Base-by-base conservation (phyloP, 108 stramenopile species). In the Nannochloropsis salina region DNA sequence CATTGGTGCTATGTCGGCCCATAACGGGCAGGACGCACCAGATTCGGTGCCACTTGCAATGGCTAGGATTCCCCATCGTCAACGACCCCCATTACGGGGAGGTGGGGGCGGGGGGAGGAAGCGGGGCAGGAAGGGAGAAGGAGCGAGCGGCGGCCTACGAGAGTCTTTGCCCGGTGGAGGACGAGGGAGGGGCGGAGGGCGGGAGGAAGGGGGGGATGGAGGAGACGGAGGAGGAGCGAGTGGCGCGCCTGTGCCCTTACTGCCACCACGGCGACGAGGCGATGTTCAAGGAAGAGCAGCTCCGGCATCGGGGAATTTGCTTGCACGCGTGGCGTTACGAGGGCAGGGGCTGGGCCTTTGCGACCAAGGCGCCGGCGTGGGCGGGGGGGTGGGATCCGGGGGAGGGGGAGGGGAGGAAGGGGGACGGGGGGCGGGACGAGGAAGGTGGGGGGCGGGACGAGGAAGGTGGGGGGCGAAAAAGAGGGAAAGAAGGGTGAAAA, bases 31-130 rank as follows among this genome's bases (percentile, higher is more conserved):
- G 96, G 31, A 96, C 94, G 2, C 96, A 96, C 90, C 95, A 96
- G 87, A 92, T 96, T 82, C 92, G 96, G 42, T 86, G 95, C 6
- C 96, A 96, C 81, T 85, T 94, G 43, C 95, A 96, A 84, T 85
- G 91, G 83, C 43, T 94, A 22, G 94, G 94, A 1, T 93, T 94
- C 89, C 94, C 96, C 8, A 95, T 96, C 86, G 94, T 94, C 44
- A 96, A 96, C 82, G 96, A 96, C 90, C 94, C 94, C 45, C 93
- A 94, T 86, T 96, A 96, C 86, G 96, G 96, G 80, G 96, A 95
- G 45, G 93, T 94, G 20, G 90, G 94, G 45, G 94, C 91, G 92
- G 10, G 91, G 90, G 61, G 61, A 4, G 61, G 61, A 74, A n/a
- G 4, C n/a, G 61, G n/a, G 2, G 61, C 20, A 4, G 61, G 61